phyloP scores from a whole-genome alignment of 345 rosid species.

The Cardamine resedifolia region DNA sequence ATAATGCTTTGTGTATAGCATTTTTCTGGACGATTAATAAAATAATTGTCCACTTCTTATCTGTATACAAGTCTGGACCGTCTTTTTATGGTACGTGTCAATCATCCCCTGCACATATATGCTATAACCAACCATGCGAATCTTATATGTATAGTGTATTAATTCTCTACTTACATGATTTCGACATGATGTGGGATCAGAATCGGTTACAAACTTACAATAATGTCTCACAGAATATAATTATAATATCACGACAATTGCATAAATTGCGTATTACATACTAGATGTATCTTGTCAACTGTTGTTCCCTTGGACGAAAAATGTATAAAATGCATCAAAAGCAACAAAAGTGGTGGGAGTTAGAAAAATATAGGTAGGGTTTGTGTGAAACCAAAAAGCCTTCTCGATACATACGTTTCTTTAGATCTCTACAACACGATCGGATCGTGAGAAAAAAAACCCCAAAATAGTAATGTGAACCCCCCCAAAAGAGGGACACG shows the following conservation, averaged over 20 bases:
- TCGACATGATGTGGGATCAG: neutral
- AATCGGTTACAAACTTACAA: neutral
- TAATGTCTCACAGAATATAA: neutral
- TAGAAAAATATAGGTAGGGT: neutral
- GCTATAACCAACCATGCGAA: neutral
- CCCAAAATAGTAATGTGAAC: conserved; percentile 28
- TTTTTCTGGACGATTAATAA: neutral
- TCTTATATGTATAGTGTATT: neutral
- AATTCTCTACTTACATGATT: neutral
- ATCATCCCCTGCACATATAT: neutral
- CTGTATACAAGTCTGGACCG: neutral
- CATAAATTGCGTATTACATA: neutral
- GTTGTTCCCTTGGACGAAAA: neutral
- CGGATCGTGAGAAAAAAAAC: conserved; percentile 19
- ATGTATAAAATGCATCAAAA: neutral
- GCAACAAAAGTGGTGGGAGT: conserved; percentile 18
- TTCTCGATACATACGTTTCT: conserved; percentile 17
- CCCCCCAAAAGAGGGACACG: conserved; percentile 24
- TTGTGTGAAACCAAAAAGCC: conserved; percentile 3
- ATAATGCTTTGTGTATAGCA: neutral
- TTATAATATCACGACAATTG: neutral
- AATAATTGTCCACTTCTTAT: neutral
- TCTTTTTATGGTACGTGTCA: neutral
- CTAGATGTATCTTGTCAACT: neutral
- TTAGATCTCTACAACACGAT: conserved; percentile 26